Evolutionary conservation across 257 asterid species (phyloP).

Genomic region (Lycium barbarum): DNA sequence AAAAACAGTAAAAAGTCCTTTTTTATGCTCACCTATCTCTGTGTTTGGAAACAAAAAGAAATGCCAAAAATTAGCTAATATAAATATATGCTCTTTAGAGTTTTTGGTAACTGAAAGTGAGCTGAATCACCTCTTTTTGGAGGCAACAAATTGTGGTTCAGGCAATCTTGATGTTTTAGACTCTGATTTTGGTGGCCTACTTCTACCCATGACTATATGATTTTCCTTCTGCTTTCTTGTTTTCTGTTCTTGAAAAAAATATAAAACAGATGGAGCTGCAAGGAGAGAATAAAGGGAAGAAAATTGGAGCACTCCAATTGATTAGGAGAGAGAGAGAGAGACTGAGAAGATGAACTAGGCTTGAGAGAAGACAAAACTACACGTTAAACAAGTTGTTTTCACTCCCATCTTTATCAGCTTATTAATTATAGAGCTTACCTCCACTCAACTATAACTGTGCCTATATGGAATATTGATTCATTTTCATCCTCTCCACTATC

Average conservation of each 20-base stretch:
- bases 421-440: conserved; percentile 47
- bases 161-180: conserved; percentile 31
- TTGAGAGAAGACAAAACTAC: conserved; percentile 43
- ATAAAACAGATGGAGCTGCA: conserved; percentile 21
- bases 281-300: conserved; percentile 37
- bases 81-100: neutral
- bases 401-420: conserved; percentile 42
- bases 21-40: neutral
- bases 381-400: conserved; percentile 57
- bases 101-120: neutral
- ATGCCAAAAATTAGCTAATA: neutral
- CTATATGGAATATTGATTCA: neutral
- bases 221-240: neutral
- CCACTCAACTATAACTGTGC: conserved; percentile 21
- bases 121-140: conserved; percentile 57
- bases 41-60: neutral
- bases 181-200: conserved; percentile 33
- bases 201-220: conserved; percentile 37
- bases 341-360: conserved; percentile 32
- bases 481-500: conserved; percentile 26
- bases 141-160: conserved; percentile 40
- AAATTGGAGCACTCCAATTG: conserved; percentile 28
- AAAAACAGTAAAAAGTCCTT: neutral
- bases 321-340: conserved; percentile 50
- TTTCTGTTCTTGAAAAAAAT: neutral